A percentile compares a stretch with the other conserved stretches of the same genome.
Evolutionary conservation across 306 rosid species (phyloP).

Genomic region (Albizia julibrissin): DNA sequence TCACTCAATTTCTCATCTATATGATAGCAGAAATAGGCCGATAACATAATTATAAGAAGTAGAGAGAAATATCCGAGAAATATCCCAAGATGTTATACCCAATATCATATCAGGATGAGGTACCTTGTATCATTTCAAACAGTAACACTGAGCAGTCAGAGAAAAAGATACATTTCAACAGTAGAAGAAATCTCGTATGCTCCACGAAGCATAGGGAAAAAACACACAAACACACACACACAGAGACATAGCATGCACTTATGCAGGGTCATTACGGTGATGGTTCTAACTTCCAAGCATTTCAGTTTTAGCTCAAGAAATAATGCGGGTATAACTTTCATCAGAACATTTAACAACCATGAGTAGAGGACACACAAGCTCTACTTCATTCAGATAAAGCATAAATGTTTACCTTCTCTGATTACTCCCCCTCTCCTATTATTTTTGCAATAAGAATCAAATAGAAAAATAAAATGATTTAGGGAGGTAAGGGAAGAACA

Average conservation of each 20-base stretch:
- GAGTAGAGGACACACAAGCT: not conserved
- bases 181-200: not conserved
- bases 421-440: not conserved
- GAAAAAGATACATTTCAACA: not conserved
- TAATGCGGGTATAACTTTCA: not conserved
- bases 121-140: conserved; percentile 1
- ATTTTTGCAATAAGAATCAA: not conserved
- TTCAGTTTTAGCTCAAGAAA: not conserved
- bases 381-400: not conserved
- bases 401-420: not conserved
- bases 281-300: not conserved
- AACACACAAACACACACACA: not conserved
- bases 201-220: not conserved
- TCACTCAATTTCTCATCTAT: conserved; percentile 4
- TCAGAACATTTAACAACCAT: not conserved
- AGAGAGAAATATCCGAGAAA: not conserved
- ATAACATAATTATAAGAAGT: not conserved
- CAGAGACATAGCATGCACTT: not conserved
- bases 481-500: not conserved
- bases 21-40: not conserved
- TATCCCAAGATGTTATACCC: not conserved
- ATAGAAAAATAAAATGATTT: not conserved
- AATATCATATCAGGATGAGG: conserved; percentile 13
- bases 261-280: not conserved
- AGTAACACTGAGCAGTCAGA: not conserved